These are phyloP conservation scores for Cercophora scortea DNA, from an alignment of 495 filamentous ascomycete species.

Conservation along the genomic window DNA sequence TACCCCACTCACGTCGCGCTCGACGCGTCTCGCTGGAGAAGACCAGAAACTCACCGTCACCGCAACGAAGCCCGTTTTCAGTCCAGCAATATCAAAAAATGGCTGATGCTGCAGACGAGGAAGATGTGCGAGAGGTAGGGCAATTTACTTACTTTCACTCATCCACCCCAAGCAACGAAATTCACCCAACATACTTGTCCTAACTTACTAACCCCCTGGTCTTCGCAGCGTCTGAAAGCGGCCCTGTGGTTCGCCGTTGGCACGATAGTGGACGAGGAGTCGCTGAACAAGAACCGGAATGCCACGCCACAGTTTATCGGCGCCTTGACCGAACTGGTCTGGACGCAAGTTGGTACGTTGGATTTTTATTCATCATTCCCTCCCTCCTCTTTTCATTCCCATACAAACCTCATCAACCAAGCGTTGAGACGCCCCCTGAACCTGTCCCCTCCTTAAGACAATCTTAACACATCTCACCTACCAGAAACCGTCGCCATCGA, in stretches of 20 bases:
- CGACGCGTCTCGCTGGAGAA: too few relatives aligned
- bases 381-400: background rate
- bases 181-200: background rate
- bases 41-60: too few relatives aligned
- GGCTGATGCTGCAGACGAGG: conserved; percentile 20
- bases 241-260: conserved; percentile 90
- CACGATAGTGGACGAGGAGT: conserved; percentile 84
- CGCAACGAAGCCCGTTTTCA: too few relatives aligned
- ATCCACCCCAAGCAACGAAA: too few relatives aligned
- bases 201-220: background rate
- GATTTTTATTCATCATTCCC: too few relatives aligned
- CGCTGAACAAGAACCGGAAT: conserved; percentile 65
- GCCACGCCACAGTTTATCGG: conserved; percentile 95
- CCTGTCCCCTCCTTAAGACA: background rate
- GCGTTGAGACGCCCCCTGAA: too few relatives aligned
- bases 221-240: conserved; percentile 73
- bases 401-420: background rate
- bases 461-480: background rate
- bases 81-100: conserved; percentile 2
- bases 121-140: conserved; percentile 21
- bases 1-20: too few relatives aligned
- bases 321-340: conserved; percentile 84
- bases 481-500: conserved; percentile 68
- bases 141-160: background rate
- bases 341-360: conserved; percentile 71